Percentiles rank a stretch among this genome's conserved stretches.
phyloP scores from a whole-genome alignment of 73 alveolate species.

The Paramecium octaurelia region DNA sequence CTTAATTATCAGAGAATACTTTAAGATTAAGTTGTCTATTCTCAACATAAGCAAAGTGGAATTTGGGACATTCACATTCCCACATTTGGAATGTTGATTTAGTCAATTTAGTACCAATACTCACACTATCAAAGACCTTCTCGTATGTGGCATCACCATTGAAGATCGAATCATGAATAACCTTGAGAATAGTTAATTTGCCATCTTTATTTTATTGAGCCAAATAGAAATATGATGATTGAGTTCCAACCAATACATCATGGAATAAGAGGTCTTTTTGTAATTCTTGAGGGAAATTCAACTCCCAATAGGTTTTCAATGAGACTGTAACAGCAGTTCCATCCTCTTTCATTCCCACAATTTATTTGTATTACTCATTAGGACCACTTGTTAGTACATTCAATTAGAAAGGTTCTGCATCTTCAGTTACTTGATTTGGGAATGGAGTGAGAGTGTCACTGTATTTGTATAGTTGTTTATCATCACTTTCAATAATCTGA shows the following conservation, averaged over 20 bases:
- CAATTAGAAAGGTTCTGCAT: not conserved
- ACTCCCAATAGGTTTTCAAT: not conserved
- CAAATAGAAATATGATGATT: not conserved
- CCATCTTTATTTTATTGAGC: not conserved
- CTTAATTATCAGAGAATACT: not conserved
- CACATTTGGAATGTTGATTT: constrained; percentile 13
- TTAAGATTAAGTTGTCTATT: not conserved
- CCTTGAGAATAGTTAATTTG: not conserved
- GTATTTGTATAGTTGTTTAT: not conserved
- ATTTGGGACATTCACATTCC: constrained; percentile 26
- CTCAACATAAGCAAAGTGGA: not conserved
- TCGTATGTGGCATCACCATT: not conserved
- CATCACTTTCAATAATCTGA: not conserved
- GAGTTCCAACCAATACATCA: not conserved
- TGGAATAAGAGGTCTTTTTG: not conserved
- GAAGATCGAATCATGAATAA: not conserved
- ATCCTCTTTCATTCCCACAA: not conserved
- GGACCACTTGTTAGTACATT: not conserved
- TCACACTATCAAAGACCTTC: not conserved
- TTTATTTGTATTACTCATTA: not conserved
- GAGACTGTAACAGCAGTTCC: not conserved
- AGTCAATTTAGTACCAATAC: not conserved
- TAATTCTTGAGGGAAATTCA: not conserved
- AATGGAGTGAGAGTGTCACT: not conserved
- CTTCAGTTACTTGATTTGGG: not conserved